These are phyloP conservation scores for Kondoa subrosea DNA, from an alignment of 768 basidiomycete species.

Conservation along the genomic window DNA sequence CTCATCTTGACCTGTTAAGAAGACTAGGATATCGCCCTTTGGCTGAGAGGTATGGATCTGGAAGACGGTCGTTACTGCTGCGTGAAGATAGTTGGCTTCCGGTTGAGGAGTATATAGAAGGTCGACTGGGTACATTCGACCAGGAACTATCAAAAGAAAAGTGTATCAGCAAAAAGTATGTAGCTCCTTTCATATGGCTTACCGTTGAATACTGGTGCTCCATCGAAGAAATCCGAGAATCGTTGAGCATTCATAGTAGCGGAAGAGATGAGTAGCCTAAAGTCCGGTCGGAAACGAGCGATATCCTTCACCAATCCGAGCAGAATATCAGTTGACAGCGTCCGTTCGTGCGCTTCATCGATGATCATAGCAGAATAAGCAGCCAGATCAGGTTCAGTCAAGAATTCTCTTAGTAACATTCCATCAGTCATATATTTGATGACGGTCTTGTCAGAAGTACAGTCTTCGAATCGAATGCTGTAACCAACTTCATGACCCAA, in stretches of 20 bases:
- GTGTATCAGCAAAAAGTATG: constrained; percentile 34
- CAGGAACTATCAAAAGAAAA: constrained; percentile 50
- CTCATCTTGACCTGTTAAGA: constrained; percentile 97
- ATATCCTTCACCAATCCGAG: constrained; percentile 99
- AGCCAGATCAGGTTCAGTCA: constrained; percentile 91
- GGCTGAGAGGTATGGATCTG: constrained; percentile 98
- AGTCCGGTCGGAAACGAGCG: constrained; percentile 83
- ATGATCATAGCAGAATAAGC: constrained; percentile 91
- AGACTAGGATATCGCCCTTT: constrained; percentile 91
- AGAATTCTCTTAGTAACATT: constrained; percentile 88
- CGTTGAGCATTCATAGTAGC: constrained; percentile 97
- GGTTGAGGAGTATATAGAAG: constrained; percentile 98
- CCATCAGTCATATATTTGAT: constrained; percentile 99
- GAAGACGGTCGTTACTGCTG: constrained; percentile 94
- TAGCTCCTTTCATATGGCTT: not conserved
- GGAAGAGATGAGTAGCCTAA: constrained; percentile 80
- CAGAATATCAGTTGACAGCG: constrained; percentile 92
- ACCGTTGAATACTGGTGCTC: constrained; percentile 73
- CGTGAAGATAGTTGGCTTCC: constrained; percentile 96
- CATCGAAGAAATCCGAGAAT: constrained; percentile 93
- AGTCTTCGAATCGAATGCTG: constrained; percentile 98
- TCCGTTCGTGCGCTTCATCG: constrained; percentile 96
- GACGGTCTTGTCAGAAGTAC: constrained; percentile 96
- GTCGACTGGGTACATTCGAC: constrained; percentile 91
- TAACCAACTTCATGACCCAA: constrained; percentile 99